Conservation (phyloP, 441 rosid species). For the Adansonia madagascariensis region DNA sequence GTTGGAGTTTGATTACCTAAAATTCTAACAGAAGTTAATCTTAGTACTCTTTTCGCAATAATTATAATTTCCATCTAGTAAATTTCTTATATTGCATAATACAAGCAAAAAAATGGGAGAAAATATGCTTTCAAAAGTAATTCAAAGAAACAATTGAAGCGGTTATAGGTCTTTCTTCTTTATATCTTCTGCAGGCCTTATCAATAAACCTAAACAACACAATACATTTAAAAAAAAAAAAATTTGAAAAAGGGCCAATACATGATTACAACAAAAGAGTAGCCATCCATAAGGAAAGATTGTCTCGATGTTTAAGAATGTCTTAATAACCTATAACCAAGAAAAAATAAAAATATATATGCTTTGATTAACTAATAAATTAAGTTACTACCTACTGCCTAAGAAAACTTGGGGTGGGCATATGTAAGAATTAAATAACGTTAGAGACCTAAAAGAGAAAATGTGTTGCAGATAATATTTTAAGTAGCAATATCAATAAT, state of each 20-base stretch:
- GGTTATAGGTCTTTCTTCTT: neutral
- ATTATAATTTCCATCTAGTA: neutral
- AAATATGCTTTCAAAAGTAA: neutral
- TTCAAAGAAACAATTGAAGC: neutral
- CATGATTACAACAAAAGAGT: neutral
- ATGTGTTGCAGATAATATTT: neutral
- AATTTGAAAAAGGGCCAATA: neutral
- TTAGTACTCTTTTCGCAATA: neutral
- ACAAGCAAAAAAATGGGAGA: neutral
- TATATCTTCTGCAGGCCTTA: neutral
- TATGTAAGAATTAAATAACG: constrained; percentile 1
- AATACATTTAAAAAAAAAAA: no score
- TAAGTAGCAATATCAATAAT: constrained; percentile 20
- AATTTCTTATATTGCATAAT: neutral
- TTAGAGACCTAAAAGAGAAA: constrained; percentile 19
- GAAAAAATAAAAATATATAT: neutral
- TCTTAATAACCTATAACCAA: constrained; percentile 7
- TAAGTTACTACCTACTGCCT: constrained; percentile 9
- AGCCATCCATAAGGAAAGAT: neutral
- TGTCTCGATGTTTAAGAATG: neutral
- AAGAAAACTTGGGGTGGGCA: neutral
- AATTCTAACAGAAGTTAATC: neutral
- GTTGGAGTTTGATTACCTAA: neutral
- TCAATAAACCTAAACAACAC: neutral
- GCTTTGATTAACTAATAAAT: neutral